Percentiles rank a stretch among this genome's conserved stretches.
These are phyloP conservation scores for Rhynchosporium secalis DNA, from an alignment of 2,329 filamentous ascomycete genomes.

Conservation along the genomic window DNA sequence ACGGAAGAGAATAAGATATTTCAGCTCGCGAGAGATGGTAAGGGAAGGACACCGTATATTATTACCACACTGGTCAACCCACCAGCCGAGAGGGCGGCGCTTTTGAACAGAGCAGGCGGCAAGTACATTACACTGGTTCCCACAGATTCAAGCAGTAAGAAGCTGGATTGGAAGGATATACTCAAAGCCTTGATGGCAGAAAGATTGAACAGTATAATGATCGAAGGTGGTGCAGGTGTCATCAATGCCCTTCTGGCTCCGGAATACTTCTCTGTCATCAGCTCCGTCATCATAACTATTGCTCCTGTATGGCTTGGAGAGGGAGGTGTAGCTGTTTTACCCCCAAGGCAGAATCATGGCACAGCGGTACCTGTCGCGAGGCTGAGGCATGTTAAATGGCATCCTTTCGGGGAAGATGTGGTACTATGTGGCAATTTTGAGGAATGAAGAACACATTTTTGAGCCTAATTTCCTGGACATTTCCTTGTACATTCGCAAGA, in stretches of 20 bases:
- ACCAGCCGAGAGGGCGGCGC: neutral
- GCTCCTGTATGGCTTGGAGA: slow-evolving; percentile 87
- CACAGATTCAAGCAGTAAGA: slow-evolving; percentile 2
- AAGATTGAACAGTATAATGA: slow-evolving; percentile 73
- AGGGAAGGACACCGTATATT: slow-evolving; percentile 58
- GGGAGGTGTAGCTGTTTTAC: slow-evolving; percentile 78
- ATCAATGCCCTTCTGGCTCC: slow-evolving; percentile 78
- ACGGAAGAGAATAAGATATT: slow-evolving; percentile 23
- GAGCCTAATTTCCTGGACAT: neutral
- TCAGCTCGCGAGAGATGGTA: slow-evolving; percentile 19
- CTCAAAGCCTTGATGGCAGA: slow-evolving; percentile 20
- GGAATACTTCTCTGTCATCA: slow-evolving; percentile 60
- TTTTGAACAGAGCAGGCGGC: slow-evolving; percentile 21
- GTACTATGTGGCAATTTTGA: slow-evolving; percentile 22
- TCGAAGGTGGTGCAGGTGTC: slow-evolving; percentile 82
- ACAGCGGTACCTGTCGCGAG: slow-evolving; percentile 7
- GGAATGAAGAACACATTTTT: neutral
- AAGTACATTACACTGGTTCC: slow-evolving; percentile 17
- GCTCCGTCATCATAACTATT: slow-evolving; percentile 83
- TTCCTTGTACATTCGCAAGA: neutral
- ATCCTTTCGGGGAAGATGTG: slow-evolving; percentile 26
- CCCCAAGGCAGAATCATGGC: slow-evolving; percentile 40
- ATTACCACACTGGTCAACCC: slow-evolving; percentile 46
- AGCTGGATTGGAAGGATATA: slow-evolving; percentile 28
- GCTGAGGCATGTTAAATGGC: slow-evolving; percentile 20